Evolutionary conservation across 23 red algal species (phyloP), one percentile per base, ranked within the genome.

Genomic region (Cyanidium caldarium): DNA sequence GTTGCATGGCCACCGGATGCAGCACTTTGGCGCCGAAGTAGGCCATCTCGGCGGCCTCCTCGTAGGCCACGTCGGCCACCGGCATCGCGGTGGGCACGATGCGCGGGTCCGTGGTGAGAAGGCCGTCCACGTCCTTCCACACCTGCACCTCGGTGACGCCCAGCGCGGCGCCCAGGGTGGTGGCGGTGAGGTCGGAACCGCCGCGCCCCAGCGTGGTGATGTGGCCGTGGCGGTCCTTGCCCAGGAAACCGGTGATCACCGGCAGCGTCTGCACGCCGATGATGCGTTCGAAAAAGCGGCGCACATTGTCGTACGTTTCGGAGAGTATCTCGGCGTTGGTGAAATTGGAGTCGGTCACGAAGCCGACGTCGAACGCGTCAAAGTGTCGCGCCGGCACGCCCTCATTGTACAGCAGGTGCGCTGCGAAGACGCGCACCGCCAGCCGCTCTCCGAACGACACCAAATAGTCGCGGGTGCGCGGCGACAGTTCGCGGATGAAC

Each of bases 1-100:
- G 89, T 68, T 73, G 78, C 89, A 95, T 95, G 42, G 89, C 89
- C 43, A 87, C 77, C 3, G 89, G 89, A 46, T 95, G 89, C 37
- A 95, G 77, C 2, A 95, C 78, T 38, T 95, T 95, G 43, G 89
- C 89, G 19, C 89, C 89, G 67, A 95, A 95, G 72, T 87, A 95
- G 7, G 89, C 89, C 82, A 95, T 86, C 56, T 95, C 89, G 44
- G 80, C 79, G 10, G 89, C 89, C 67, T 95, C 89, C 41, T 87
- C 80, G 45, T 83, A 95, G 10, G 77, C 65, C 26, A 95, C 80
- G 36, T 37, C 76, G 0, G 89, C 82, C 33, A 95, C 76, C 15
- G 82, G 89, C 36, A 87, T 58, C 0, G 82, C 89, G 30, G 69
- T 70, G 17, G 65, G 38, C n/a, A 95, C 89, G 35, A 95, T 79